Evolutionary conservation across 73 alveolate genomes (phyloP).

Genomic region (Loxodes magnus): DNA sequence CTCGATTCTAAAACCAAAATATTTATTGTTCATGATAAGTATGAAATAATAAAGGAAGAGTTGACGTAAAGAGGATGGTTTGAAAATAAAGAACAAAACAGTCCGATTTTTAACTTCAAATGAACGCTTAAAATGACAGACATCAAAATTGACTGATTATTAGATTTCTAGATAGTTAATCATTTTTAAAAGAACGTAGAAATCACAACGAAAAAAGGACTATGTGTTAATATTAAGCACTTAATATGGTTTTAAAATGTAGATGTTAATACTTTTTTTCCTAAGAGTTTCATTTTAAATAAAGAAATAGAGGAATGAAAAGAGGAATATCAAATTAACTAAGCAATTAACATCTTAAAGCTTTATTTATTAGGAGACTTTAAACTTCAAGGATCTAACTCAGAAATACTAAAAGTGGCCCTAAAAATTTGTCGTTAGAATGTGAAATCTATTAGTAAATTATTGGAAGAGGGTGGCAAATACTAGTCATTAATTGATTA

Average conservation of each 20-base stretch:
- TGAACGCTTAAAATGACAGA: slow-evolving; percentile 6
- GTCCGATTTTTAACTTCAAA: slow-evolving; percentile 5
- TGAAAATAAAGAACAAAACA: slow-evolving; percentile 1
- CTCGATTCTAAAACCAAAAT: too few species aligned
- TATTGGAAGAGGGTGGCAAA: too few species aligned
- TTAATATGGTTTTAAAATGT: slow-evolving; percentile 33
- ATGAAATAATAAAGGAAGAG: too few species aligned
- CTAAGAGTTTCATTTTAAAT: slow-evolving; percentile 60
- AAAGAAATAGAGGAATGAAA: slow-evolving; percentile 43
- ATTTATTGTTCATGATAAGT: too few species aligned
- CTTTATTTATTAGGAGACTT: background rate
- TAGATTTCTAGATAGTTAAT: slow-evolving; percentile 39
- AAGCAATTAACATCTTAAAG: slow-evolving; percentile 10
- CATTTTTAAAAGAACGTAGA: slow-evolving; percentile 52
- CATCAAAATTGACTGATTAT: background rate
- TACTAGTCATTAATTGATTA: background rate
- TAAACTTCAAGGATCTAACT: background rate
- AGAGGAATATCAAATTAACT: slow-evolving; percentile 42
- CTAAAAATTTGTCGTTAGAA: too few species aligned
- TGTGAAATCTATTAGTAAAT: too few species aligned
- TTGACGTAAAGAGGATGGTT: slow-evolving; percentile 11
- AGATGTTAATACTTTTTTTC: slow-evolving; percentile 58
- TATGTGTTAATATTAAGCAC: slow-evolving; percentile 48
- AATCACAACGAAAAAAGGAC: slow-evolving; percentile 60
- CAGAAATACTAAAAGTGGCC: too few species aligned